Base-by-base conservation (phyloP, 768 basidiomycete species). In the Mycena kentingensis region DNA sequence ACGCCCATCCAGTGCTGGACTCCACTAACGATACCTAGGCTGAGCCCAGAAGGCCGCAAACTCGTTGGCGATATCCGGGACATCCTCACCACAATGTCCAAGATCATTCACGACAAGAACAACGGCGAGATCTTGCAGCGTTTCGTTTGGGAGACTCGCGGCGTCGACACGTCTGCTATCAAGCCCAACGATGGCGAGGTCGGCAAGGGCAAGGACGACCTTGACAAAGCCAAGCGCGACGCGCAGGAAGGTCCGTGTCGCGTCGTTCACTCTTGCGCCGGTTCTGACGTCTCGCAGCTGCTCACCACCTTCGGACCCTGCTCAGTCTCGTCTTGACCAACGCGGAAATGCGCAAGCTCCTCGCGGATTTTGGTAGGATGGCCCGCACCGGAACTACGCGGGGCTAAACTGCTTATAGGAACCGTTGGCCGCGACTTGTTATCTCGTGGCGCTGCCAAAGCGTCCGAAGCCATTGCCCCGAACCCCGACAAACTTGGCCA, bases 101-200 rank as follows among this genome's bases (percentile, higher is more conserved):
- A 85, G 12, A 60, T 79, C 34, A 84, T 93, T 51, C 63, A 74
- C 43, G 78, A 88, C 61, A 97, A 96, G 81, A 97, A 97, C 60
- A 72, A 76, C 21, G 94, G 96, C 60, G 93, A 98, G 72, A 79
- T 98, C 34, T 78, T 97, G 67, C 96, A 98, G 70, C 87, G 90
- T 62, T 95, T 96, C 60, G 70, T 95, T 34, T 94, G 88, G 88
- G 81, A 85, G 54, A 91, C 90, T 1, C 73, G 80, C 28, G 79
- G 80, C 31, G 72, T 85, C 18, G 76, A 75, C 12, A 57, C 52
- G 0, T 63, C 67, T 1, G 29, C 16, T 5, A 10, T 67, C 18
- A 51, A 56, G 2, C 59, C 60, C 46, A 62, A 76, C 35, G 73
- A 65, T 8, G 56, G 61, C 3, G 45, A 54, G 63, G 52, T 73